Conservation (phyloP, 495 filamentous ascomycete species). For the Aspergillus affinis region DNA sequence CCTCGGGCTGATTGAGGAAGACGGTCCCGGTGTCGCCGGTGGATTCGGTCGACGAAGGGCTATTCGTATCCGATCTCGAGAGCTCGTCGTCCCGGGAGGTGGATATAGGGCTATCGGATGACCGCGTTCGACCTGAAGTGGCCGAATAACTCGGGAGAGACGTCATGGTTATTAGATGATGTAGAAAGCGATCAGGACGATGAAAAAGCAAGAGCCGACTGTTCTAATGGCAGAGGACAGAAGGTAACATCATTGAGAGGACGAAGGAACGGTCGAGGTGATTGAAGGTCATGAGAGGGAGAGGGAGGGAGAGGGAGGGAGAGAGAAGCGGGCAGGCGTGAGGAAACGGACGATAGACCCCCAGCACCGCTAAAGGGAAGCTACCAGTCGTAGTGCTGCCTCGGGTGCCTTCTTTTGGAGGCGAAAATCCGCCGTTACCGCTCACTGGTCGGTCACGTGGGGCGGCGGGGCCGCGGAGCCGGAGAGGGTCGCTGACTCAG, state of each 20-base stretch:
- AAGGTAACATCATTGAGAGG: conserved; percentile 15
- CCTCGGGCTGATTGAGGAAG: conserved; percentile 38
- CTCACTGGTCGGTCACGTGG: neutral
- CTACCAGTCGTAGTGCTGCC: conserved; percentile 2
- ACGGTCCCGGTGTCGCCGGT: conserved; percentile 44
- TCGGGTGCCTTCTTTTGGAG: conserved; percentile 14
- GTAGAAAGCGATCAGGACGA: neutral
- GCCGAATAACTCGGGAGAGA: conserved; percentile 38
- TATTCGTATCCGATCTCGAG: conserved; percentile 12
- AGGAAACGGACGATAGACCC: neutral
- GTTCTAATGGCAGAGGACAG: neutral
- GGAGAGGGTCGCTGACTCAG: neutral
- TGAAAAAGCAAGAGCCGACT: neutral
- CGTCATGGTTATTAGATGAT: conserved; percentile 31
- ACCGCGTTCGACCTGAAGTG: conserved; percentile 28
- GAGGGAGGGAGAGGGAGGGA: neutral
- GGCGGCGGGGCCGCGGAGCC: neutral
- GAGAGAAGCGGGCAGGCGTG: conserved; percentile 1
- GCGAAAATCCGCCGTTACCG: too few relatives aligned
- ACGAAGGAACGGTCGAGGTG: neutral
- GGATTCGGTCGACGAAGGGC: conserved; percentile 17
- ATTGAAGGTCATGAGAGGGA: neutral
- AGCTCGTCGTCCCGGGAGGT: conserved; percentile 20
- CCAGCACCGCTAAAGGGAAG: neutral
- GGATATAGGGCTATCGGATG: conserved; percentile 30